phyloP scores from a whole-genome alignment of 1,284 basidiomycete species.

The Trichosporon asahii region DNA sequence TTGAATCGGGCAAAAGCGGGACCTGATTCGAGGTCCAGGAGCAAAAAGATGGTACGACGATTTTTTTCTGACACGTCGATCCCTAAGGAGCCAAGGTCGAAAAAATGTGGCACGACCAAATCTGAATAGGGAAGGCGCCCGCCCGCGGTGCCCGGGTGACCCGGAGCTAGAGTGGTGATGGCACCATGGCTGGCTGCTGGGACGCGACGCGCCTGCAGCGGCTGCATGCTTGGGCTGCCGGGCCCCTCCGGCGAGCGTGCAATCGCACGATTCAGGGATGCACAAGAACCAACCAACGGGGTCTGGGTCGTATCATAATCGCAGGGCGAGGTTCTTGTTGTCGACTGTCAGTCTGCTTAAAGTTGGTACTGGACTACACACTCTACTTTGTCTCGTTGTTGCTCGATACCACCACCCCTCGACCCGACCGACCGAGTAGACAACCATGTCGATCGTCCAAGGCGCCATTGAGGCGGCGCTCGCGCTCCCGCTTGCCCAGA shows the following conservation, averaged over 20 bases:
- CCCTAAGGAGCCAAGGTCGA: not conserved
- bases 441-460: slow-evolving; percentile 46
- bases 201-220: not conserved
- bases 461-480: slow-evolving; percentile 35
- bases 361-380: not conserved
- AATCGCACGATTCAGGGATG: not conserved
- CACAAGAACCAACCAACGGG: not conserved
- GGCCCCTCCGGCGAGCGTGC: not conserved
- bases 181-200: not conserved
- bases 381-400: not conserved
- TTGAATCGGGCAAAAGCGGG: not conserved
- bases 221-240: not conserved
- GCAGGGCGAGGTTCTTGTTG: not conserved
- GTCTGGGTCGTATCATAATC: not conserved
- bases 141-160: not conserved
- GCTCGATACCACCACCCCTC: not conserved
- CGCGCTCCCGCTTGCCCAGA: slow-evolving; percentile 16
- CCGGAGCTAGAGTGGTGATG: not conserved
- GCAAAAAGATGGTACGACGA: slow-evolving; percentile 4
- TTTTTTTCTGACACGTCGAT: slow-evolving; percentile 5
- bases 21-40: not conserved
- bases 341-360: not conserved
- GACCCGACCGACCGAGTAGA: not conserved
- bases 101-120: slow-evolving; percentile 6
- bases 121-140: not conserved